Base-by-base conservation (phyloP, 805 yeast species). In the Saccharomycopsis sp. region DNA sequence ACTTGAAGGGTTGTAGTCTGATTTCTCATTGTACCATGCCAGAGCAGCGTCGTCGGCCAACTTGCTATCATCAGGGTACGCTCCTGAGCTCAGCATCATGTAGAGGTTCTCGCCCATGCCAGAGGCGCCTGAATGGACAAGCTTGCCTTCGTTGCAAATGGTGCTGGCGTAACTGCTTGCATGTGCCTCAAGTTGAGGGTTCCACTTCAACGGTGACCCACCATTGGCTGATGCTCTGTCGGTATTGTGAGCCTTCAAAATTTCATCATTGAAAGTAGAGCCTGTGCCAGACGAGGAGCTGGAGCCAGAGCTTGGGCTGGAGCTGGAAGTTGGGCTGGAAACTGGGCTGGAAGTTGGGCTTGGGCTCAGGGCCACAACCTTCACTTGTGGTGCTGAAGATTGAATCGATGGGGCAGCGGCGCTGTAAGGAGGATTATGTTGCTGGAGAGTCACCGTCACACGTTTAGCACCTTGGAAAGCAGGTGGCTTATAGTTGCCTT, bases 71-170 rank as follows among this genome's bases (percentile, higher is more conserved):
- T 10, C 27, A 25, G 27, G 9, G 25, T n/a, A 21, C 12, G 9
- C 81, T 15, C 27, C 32, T 2, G 73, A 59, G 37, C 62, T 53
- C 54, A 66, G 77, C 19, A 92, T 92, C 34, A 75, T 67, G n/a
- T 92, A 92, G 40, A 83, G 64, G 62, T 83, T 83, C 58, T 83
- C 94, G 39, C 94, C 94, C 43, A 38, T 38, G 56, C 75, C 77
- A 15, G 69, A 68, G 9, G 78, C 75, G 29, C 67, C 64, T 1
- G 88, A 77, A 58, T 83, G 94, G 16, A 63, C 61, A 45, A 83
- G 61, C 13, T 59, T 56, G 15, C 77, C 75, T 50, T 66, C 63
- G 56, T 82, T 78, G 31, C 67, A 63, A 57, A 77, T 75, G 15
- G 55, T 45, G 35, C 63, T 64, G 13, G 85, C 82, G 52, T 69